Evolutionary conservation across 2,329 filamentous ascomycete species (phyloP).

Genomic region (Tympanopsis confertula): DNA sequence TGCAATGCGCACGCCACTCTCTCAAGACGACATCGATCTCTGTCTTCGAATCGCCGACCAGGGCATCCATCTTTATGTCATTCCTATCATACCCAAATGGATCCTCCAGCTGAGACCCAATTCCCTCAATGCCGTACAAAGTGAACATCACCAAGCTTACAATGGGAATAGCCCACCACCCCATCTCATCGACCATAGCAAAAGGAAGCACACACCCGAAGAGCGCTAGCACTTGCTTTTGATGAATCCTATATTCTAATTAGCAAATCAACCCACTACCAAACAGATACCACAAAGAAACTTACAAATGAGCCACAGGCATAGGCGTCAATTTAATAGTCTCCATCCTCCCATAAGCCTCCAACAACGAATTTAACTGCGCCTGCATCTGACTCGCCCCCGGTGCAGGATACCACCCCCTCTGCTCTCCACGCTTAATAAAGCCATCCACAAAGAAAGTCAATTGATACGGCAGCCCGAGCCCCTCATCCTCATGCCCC

Average conservation of each 20-base stretch:
- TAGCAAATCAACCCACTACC: neutral
- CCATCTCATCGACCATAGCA: constrained; percentile 48
- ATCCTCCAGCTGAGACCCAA: constrained; percentile 51
- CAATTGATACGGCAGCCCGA: constrained; percentile 45
- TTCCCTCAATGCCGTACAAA: constrained; percentile 38
- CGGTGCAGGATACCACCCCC: constrained; percentile 47
- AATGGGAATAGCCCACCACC: constrained; percentile 47
- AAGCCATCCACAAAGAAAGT: constrained; percentile 46
- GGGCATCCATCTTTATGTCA: constrained; percentile 57
- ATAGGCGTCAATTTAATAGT: constrained; percentile 51
- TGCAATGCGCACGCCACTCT: too few species aligned
- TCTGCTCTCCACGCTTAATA: constrained; percentile 40
- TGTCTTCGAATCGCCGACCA: constrained; percentile 43
- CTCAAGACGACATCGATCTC: constrained; percentile 43
- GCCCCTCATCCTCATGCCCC: constrained; percentile 41
- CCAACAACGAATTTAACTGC: constrained; percentile 42
- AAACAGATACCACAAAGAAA: constrained; percentile 1
- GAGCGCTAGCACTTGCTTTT: constrained; percentile 49
- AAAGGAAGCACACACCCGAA: constrained; percentile 52
- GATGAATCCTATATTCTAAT: constrained; percentile 37
- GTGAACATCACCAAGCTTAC: constrained; percentile 49
- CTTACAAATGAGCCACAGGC: constrained; percentile 45
- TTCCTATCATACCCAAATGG: constrained; percentile 55
- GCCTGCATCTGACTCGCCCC: constrained; percentile 46
- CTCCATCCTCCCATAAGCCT: constrained; percentile 51